Evolutionary conservation across 176 grass and related monocot genomes (phyloP).

Genomic region (Themeda triandra): DNA sequence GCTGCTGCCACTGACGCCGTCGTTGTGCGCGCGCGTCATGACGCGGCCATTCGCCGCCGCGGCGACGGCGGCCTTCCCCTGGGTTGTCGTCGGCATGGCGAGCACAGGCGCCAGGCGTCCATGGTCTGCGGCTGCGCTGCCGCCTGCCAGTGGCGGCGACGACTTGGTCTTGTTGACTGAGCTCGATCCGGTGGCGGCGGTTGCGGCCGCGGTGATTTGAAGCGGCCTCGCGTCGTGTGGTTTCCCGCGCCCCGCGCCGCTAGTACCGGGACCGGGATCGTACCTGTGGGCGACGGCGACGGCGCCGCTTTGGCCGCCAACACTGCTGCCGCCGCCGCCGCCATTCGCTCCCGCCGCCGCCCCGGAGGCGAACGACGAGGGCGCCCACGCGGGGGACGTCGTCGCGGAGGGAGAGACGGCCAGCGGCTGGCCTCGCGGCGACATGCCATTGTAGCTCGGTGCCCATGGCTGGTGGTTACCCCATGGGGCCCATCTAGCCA

Average conservation of each 20-base stretch:
- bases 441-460: neutral
- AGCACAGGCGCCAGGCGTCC: constrained; percentile 26
- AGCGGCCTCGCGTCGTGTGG: neutral
- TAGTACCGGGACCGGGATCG: neutral
- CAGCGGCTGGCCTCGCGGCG: neutral
- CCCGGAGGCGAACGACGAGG: neutral
- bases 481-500: constrained; percentile 36
- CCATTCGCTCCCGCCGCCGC: neutral
- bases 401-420: neutral
- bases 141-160: neutral
- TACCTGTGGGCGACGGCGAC: neutral
- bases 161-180: neutral
- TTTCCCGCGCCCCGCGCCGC: neutral
- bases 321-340: neutral
- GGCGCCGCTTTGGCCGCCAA: neutral
- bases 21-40: constrained; percentile 19
- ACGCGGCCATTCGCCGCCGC: neutral
- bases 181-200: neutral
- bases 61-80: constrained; percentile 2
- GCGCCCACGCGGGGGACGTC: neutral
- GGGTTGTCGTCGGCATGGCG: constrained; percentile 20
- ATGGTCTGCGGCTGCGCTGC: neutral
- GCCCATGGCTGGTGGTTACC: neutral
- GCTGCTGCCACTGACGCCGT: neutral
- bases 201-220: neutral